A percentile compares a stretch with the other conserved stretches of the same genome.
These are phyloP conservation scores for Paramecium tetraurelia DNA, from an alignment of 73 alveolate genomes.

Conservation along the genomic window DNA sequence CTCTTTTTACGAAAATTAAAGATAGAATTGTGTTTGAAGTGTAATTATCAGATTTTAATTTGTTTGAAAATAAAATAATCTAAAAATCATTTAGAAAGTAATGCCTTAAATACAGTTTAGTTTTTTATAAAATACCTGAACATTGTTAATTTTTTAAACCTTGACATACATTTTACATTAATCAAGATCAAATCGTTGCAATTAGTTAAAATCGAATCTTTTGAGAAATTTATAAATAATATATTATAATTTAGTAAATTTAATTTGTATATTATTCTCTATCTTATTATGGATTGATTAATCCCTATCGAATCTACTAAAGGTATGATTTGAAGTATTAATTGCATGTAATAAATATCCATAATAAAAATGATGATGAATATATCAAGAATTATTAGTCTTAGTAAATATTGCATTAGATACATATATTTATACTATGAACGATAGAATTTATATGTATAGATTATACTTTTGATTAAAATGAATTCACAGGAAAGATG, in stretches of 20 bases:
- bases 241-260: no score
- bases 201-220: not conserved
- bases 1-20: no score
- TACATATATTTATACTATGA: not conserved
- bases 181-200: not conserved
- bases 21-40: not conserved
- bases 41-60: not conserved
- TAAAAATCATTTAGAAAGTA: not conserved
- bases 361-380: not conserved
- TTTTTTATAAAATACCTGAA: not conserved
- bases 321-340: not conserved
- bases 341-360: not conserved
- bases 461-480: no score
- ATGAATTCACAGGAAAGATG: no score
- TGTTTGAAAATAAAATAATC: not conserved
- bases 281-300: not conserved
- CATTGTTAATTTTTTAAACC: not conserved
- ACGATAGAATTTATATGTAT: no score
- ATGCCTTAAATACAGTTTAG: not conserved
- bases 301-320: not conserved
- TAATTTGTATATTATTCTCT: not conserved
- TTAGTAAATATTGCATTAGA: not conserved
- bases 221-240: no score
- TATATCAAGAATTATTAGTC: not conserved
- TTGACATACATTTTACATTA: no score